Percentiles rank a stretch among this genome's conserved stretches.
Evolutionary conservation across 2,329 filamentous ascomycete species (phyloP).

Genomic region (Aspergillus fumigatus): DNA sequence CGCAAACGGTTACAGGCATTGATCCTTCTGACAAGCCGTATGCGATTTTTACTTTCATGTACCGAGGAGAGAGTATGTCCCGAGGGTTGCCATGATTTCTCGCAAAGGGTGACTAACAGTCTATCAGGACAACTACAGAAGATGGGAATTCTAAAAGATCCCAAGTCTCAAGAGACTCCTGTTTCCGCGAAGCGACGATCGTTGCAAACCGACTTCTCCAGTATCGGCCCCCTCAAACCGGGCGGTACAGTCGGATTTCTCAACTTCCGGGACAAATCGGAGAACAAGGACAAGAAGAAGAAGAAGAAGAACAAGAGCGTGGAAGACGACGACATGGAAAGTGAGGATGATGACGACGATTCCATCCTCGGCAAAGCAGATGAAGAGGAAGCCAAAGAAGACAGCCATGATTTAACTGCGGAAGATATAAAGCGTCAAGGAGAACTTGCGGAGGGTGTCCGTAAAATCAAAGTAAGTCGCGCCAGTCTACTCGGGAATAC

Average conservation of each 20-base stretch:
- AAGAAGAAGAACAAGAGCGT: constrained; percentile 60
- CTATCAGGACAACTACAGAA: constrained; percentile 82
- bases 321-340: constrained; percentile 65
- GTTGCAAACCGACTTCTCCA: constrained; percentile 77
- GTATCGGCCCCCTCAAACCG: constrained; percentile 75
- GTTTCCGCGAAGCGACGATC: constrained; percentile 71
- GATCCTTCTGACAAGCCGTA: constrained; percentile 95
- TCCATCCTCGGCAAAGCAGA: constrained; percentile 60
- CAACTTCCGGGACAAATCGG: constrained; percentile 70
- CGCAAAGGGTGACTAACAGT: background rate
- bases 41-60: constrained; percentile 96
- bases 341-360: constrained; percentile 67
- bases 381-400: constrained; percentile 49
- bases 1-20: constrained; percentile 97
- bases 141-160: constrained; percentile 77
- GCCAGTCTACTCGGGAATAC: background rate
- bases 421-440: constrained; percentile 58
- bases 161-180: constrained; percentile 58
- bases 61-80: constrained; percentile 83
- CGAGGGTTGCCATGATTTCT: background rate
- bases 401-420: constrained; percentile 49
- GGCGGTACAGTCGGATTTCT: constrained; percentile 88
- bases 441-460: constrained; percentile 59
- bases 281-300: constrained; percentile 54
- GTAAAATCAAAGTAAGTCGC: constrained; percentile 58